phyloP scores from a whole-genome alignment of 768 basidiomycete genomes.

The Rhodosporidiobolus sp. region DNA sequence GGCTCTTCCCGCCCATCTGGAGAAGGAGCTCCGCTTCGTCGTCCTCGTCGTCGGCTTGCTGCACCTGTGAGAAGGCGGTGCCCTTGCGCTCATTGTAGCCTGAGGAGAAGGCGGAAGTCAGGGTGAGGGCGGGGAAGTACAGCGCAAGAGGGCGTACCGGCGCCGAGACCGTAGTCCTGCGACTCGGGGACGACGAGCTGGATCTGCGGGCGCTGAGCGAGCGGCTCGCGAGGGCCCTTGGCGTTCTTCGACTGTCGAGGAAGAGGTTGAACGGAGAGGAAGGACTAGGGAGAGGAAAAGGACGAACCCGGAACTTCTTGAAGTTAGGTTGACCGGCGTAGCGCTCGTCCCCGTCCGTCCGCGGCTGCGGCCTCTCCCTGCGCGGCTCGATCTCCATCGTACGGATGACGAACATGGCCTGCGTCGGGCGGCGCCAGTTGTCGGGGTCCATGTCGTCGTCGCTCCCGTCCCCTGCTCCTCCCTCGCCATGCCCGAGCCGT shows the following conservation, averaged over 20 bases:
- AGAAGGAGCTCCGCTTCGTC: constrained; percentile 16
- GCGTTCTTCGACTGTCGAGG: constrained; percentile 30
- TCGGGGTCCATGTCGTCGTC: constrained; percentile 33
- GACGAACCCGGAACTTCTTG: constrained; percentile 36
- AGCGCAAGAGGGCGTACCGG: not conserved
- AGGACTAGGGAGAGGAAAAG: too few species aligned
- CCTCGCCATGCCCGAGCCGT: not conserved
- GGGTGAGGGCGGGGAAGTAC: fast-evolving
- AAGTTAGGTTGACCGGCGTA: constrained; percentile 33
- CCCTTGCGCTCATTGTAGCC: constrained; percentile 29
- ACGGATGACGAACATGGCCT: constrained; percentile 34
- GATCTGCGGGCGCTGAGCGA: constrained; percentile 11
- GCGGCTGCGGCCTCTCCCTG: constrained; percentile 7
- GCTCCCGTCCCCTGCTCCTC: not conserved
- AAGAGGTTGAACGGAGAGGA: too few species aligned
- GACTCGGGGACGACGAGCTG: constrained; percentile 20
- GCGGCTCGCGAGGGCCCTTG: constrained; percentile 2
- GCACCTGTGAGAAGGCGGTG: constrained; percentile 7
- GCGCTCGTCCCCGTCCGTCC: constrained; percentile 8
- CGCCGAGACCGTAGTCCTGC: constrained; percentile 33
- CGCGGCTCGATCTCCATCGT: constrained; percentile 21
- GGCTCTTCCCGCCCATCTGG: not conserved
- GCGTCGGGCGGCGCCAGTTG: constrained; percentile 25
- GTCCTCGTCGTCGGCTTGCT: constrained; percentile 29
- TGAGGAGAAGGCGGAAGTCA: not conserved